Evolutionary conservation across 2,329 filamentous ascomycete genomes (phyloP), one percentile per base, ranked within the genome.

Genomic region (Neopestalotiopsis sp.): DNA sequence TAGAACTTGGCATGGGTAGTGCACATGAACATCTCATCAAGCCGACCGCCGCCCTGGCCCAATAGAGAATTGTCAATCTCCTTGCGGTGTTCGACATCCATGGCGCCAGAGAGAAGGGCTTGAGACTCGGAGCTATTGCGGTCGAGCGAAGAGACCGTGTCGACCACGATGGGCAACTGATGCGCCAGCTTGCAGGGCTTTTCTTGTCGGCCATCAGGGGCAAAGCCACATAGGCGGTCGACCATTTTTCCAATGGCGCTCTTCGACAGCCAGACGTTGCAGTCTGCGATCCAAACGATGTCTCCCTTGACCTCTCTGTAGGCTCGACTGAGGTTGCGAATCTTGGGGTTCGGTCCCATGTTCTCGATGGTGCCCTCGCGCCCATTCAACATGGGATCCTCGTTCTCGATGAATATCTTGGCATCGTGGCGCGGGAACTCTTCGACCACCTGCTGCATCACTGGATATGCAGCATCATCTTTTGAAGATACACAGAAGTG

Each of bases 1-100:
- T 99, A 99, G 85, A 99, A 98, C 78, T 99, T 99, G 74, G 94
- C 94, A 79, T 99, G 96, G 0, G 94, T 90, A 0, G 94, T 96
- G 0, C 94, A 91, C 87, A 99, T 92, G 83, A 98, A 99, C 80
- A 95, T 90, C 78, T 99, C 96, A 78, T 99, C 96, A 0, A 99
- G 86, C 0, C 94, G 88, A 5, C 94, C 95, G 28, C 97, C 96
- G 45, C 90, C 90, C 56, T 83, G 81, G 9, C 78, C 73, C 2
- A 79, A 30, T 42, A 79, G 40, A 32, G 77, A 74, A 10, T 72
- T 67, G 4, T 72, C 65, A 34, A 76, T 74, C 14, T 76, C 70
- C 13, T 79, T 74, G 61, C 76, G 75, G 7, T 75, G 75, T 14
- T 79, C 75, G 13, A 81, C 73, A 3, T 77, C 69, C 4, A 75